Conservation (phyloP, 495 filamentous ascomycete species). For the Xylaria telfairii region DNA sequence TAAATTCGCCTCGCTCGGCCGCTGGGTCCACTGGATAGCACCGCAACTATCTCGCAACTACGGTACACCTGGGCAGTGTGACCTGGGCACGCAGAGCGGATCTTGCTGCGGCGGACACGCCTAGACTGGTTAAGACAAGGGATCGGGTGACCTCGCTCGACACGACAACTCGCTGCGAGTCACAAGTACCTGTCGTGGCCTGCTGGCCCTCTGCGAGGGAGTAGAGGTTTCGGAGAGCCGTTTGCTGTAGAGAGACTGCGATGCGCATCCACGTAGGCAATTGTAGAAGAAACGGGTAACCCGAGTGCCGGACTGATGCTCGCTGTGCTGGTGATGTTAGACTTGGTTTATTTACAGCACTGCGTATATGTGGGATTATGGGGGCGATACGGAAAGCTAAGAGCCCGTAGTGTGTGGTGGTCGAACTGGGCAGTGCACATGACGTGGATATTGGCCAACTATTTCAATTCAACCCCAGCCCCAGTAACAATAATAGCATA, state of each 20-base stretch:
- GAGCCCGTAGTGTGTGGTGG: conserved; percentile 3
- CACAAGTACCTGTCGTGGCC: conserved; percentile 6
- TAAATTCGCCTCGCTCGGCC: conserved; percentile 15
- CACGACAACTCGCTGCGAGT: conserved; percentile 14
- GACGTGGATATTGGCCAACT: conserved; percentile 17
- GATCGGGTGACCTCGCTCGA: conserved; percentile 26
- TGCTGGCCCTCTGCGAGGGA: not conserved
- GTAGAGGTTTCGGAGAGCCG: not conserved
- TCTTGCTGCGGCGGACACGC: conserved; percentile 20
- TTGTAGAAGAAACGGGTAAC: conserved; percentile 9
- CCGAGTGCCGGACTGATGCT: conserved; percentile 8
- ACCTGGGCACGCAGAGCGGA: conserved; percentile 16
- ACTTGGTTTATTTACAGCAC: conserved; percentile 6
- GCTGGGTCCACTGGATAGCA: conserved; percentile 1
- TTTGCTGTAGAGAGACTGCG: not conserved
- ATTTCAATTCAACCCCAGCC: conserved; percentile 18
- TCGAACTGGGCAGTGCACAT: conserved; percentile 22
- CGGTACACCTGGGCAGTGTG: not conserved
- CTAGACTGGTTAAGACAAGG: conserved; percentile 18
- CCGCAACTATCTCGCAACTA: conserved; percentile 1
- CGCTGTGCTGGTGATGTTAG: conserved; percentile 3
- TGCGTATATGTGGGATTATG: conserved; percentile 17
- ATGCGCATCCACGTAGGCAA: conserved; percentile 19
- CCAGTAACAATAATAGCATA: conserved; percentile 12
- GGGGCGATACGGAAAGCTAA: conserved; percentile 18